Base-by-base conservation (phyloP, 2,329 filamentous ascomycete genomes). In the Aspergillus fijiensis region DNA sequence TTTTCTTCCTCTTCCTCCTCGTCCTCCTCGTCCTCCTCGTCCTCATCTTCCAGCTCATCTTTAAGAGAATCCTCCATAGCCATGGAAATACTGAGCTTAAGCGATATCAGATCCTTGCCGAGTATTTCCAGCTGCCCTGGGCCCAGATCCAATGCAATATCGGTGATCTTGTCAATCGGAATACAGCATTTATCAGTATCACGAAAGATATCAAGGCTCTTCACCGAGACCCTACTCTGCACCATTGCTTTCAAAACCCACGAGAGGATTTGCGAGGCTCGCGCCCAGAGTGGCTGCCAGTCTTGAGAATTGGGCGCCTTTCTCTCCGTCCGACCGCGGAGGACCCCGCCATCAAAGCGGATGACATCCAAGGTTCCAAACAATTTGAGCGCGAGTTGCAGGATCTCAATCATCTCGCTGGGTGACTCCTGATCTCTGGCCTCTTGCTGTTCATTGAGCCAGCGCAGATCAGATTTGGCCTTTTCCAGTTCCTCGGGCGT, bases 201-300 rank as follows among this genome's bases (percentile, higher is more conserved):
- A 2, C 42, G n/a, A 54, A 39, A 64, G 9, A 57, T 14, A 47
- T 60, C 51, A 7, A 64, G 33, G n/a, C 29, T 45, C 10, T 45
- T 53, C 14, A 62, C 29, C 4, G 54, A 23, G 4, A 39, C 21
- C 4, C 48, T 42, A 19, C 57, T 60, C 23, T 21, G 35, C 14
- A 50, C 51, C 4, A 60, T 48, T 2, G 62, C 60, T 5, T 49
- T 52, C 33, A 57, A 23, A 23, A 54, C n/a, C n/a, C 57, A 33
- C 12, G 51, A 52, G 29, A 55, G 51, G 14, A 62, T 49, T 2
- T 60, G 51, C 51, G 60, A 59, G 2, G 57, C 58, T 21, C 57
- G 47, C 31, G 12, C 42, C 55, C 53, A 60, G 25, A 57, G 14
- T 0, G 47, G 6, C 4, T 42, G 12, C 60, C 60, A 63, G 5